Evolutionary conservation across 768 basidiomycete genomes (phyloP), one percentile per base, ranked within the genome.

Genomic region (Lactarius sp.): DNA sequence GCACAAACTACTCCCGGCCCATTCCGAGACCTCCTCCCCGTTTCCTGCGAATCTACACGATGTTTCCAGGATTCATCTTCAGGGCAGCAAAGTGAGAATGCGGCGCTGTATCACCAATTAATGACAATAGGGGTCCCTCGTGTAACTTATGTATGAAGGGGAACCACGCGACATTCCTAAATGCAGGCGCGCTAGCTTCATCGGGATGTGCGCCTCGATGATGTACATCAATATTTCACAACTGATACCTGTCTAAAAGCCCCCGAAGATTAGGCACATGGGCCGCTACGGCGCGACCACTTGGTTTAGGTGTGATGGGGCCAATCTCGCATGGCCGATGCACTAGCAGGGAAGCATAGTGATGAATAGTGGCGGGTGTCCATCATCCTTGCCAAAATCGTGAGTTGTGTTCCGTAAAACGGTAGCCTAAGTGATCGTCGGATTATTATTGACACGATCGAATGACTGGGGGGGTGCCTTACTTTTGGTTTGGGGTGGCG

Each of bases 401-500:
- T 65, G 68, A 36, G 59, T 59, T 6, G 72, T 68, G 27, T 73
- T 70, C 51, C 74, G 74, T n/a, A 76, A 56, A 33, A 81, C 74
- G 33, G 66, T 70, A 22, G 73, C 75, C 80, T 81, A 60, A 60
- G 12, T 20, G 54, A 52, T 53, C 3, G 33, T 5, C 36, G 39
- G 39, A 55, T 53, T 20, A 56, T 22, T 20, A 20, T 14, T 37
- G 52, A 46, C 16, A 18, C 37, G 12, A 3, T 13, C 12, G 37
- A 47, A 36, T 20, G 20, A n/a, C 13, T 10, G 13, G 33, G 57
- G 22, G 34, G 37, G 20, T 33, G 51, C 12, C 60, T 70, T 42
- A 87, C 91, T 79, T 84, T 85, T 31, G 86, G 83, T 67, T 78
- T 82, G 18, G 79, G 77, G 58, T 78, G 74, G 47, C 70, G 69